Evolutionary conservation across 1,284 basidiomycete genomes (phyloP), one percentile per base, ranked within the genome.

Genomic region (Apiotrichum sp.): DNA sequence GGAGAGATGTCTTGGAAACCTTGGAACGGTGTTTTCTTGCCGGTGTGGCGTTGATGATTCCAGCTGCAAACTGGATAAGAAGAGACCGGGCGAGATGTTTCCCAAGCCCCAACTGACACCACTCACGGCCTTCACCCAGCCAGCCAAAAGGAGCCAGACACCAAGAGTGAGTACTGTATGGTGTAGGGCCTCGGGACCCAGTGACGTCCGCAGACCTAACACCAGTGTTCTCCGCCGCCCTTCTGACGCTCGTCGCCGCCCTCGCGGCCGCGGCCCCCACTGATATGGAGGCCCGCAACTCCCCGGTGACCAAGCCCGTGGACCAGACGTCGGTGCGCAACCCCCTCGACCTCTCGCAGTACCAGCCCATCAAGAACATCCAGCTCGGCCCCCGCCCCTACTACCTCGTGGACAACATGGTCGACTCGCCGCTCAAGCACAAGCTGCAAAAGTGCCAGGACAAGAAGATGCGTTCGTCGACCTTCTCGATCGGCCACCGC

Each of bases 331-430:
- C 47, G 35, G 29, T 38, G 47, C 47, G 47, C 35, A 48, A 48
- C 47, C n/a, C n/a, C 16, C 35, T 48, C 47, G 35, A 48, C 36
- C 16, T 48, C 16, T 38, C 35, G 47, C 47, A 48, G 47, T 48
- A 48, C 47, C 4, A 6, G 34, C 43, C 35, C 43, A 55, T 57
- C 57, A 58, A 50, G 42, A n/a, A 58, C n/a, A 57, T 63, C 35
- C 45, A 44, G 43, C 53, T 57, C 45, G 62, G 62, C 35, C 59
- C 58, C 2, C 62, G 62, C 6, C 62, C 62, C 3, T 63, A 55
- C 55, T 63, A 63, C 53, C 53, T 63, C 8, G 57, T 63, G 8
- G 36, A 61, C 39, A 56, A 63, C 59, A 58, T 63, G 50, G 42
- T 45, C 38, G 52, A 56, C 13, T 52, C 50, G 6, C 41, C 41